These are phyloP conservation scores for Crucibulum cyathiforme DNA, from an alignment of 1,284 basidiomycete genomes.

Conservation along the genomic window DNA sequence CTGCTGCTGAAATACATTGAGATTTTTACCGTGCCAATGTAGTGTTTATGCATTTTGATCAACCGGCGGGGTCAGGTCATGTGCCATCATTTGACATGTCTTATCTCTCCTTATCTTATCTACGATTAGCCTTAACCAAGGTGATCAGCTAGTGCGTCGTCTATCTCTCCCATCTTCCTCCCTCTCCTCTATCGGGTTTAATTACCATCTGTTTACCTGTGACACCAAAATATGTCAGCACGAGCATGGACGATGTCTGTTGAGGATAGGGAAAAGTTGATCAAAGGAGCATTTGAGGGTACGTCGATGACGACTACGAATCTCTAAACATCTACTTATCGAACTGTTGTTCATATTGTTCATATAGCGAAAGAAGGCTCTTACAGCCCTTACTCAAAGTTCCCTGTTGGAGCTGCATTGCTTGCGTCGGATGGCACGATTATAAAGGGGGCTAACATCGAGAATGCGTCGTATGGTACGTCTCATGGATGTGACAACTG, in stretches of 20 bases:
- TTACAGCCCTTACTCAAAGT: constrained; percentile 84
- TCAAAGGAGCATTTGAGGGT: constrained; percentile 51
- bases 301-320: constrained; percentile 2
- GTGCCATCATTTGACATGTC: too few species aligned
- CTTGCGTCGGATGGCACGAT: constrained; percentile 73
- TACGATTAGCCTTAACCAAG: too few species aligned
- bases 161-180: too few species aligned
- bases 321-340: background rate
- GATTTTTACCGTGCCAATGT: background rate
- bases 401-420: constrained; percentile 88
- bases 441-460: constrained; percentile 85
- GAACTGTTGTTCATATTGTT: too few species aligned
- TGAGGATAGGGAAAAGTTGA: constrained; percentile 43
- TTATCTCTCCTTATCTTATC: too few species aligned
- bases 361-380: constrained; percentile 49
- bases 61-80: constrained; percentile 17
- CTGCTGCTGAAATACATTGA: constrained; percentile 17
- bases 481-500: background rate
- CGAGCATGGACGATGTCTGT: constrained; percentile 33
- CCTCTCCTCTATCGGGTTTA: too few species aligned
- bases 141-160: too few species aligned
- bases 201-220: too few species aligned
- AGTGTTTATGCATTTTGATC: constrained; percentile 28
- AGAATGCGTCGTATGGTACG: constrained; percentile 89
- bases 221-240: too few species aligned